Percentiles rank a stretch among this genome's conserved stretches.
These are phyloP conservation scores for Alternaria longipes DNA, from an alignment of 2,329 filamentous ascomycete genomes.

Conservation along the genomic window DNA sequence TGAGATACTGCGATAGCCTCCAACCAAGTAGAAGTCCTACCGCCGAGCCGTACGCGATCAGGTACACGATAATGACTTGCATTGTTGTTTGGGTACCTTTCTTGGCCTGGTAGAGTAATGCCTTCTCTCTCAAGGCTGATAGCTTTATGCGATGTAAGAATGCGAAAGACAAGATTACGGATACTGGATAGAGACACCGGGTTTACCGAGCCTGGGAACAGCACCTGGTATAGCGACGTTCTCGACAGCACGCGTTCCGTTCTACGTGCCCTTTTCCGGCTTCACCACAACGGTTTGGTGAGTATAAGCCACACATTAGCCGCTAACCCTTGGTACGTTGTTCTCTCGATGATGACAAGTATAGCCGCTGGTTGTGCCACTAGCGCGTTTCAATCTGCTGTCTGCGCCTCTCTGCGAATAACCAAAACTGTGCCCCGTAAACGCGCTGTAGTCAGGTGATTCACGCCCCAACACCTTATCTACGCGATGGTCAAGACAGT, in stretches of 20 bases:
- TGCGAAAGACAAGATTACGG: too few species aligned
- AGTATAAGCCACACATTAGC: not conserved
- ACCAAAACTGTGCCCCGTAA: too few species aligned
- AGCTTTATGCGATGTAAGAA: not conserved
- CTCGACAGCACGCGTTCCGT: not conserved
- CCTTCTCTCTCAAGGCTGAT: not conserved
- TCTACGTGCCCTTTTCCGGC: not conserved
- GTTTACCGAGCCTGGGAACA: too few species aligned
- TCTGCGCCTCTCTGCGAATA: not conserved
- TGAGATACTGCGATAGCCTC: slow-evolving; percentile 2
- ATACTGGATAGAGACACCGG: too few species aligned
- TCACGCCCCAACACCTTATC: too few species aligned
- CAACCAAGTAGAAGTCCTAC: slow-evolving; percentile 1
- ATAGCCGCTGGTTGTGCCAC: not conserved
- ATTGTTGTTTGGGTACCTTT: not conserved
- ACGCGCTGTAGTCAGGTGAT: too few species aligned
- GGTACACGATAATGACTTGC: not conserved
- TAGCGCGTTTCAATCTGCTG: not conserved
- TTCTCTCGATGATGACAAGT: too few species aligned
- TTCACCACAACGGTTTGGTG: not conserved
- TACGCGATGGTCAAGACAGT: not conserved
- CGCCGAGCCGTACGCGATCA: not conserved
- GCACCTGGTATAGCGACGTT: too few species aligned
- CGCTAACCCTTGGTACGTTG: too few species aligned
- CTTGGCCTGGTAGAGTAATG: not conserved